These are phyloP conservation scores for Macroventuria anomochaeta DNA, from an alignment of 2,329 filamentous ascomycete genomes.

Conservation along the genomic window DNA sequence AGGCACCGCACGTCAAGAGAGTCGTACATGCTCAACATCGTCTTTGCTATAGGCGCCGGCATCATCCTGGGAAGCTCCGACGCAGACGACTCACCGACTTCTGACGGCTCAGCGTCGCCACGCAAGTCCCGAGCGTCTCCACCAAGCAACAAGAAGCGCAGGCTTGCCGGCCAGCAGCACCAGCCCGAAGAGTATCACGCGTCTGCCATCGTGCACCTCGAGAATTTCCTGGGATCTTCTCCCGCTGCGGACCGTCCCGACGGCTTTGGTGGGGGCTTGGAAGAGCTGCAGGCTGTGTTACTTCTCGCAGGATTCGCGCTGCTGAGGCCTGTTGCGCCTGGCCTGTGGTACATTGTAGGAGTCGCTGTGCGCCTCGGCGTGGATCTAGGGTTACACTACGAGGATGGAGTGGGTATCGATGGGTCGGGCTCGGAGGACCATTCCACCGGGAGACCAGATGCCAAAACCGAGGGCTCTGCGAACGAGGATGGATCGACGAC, in stretches of 20 bases:
- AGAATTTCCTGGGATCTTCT: constrained; percentile 77
- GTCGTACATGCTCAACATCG: constrained; percentile 94
- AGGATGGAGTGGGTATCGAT: constrained; percentile 77
- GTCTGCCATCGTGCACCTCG: constrained; percentile 88
- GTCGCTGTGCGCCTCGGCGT: constrained; percentile 90
- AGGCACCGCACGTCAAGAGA: constrained; percentile 75
- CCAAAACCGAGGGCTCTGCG: constrained; percentile 45
- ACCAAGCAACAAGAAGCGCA: constrained; percentile 48
- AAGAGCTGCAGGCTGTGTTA: constrained; percentile 92
- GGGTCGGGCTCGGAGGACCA: constrained; percentile 49
- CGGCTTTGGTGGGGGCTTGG: constrained; percentile 83
- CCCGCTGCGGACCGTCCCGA: constrained; percentile 61
- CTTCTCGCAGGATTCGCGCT: constrained; percentile 90
- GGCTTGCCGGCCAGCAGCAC: constrained; percentile 61
- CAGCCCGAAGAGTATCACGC: constrained; percentile 97
- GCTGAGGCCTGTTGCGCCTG: constrained; percentile 87
- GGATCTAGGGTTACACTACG: constrained; percentile 89
- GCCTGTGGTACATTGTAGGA: constrained; percentile 96
- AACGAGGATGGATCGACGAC: constrained; percentile 17
- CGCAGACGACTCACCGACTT: constrained; percentile 40
- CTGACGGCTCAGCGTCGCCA: constrained; percentile 39
- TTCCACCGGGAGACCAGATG: constrained; percentile 6
- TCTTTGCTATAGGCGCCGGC: constrained; percentile 93
- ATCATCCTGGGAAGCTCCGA: constrained; percentile 75
- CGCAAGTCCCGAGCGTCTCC: constrained; percentile 39